These are phyloP conservation scores for Apiospora saccharicola DNA, from an alignment of 2,329 filamentous ascomycete genomes.

Conservation along the genomic window DNA sequence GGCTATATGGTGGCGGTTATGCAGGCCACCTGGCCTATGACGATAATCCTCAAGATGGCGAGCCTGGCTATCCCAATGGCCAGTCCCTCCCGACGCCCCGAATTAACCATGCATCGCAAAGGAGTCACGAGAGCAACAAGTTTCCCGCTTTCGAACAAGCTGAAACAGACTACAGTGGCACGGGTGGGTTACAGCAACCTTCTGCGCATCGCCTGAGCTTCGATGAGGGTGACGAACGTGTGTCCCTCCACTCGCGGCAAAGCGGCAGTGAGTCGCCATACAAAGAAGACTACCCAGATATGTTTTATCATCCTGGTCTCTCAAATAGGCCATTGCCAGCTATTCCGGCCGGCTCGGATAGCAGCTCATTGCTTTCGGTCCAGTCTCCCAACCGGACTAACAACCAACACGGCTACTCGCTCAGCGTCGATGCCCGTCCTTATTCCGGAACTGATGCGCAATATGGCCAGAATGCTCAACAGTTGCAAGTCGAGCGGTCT, in stretches of 20 bases:
- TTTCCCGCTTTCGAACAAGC: slow-evolving; percentile 63
- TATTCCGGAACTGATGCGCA: slow-evolving; percentile 59
- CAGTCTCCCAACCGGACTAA: slow-evolving; percentile 55
- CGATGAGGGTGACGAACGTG: slow-evolving; percentile 87
- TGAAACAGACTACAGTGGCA: slow-evolving; percentile 85
- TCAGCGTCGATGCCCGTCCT: slow-evolving; percentile 54
- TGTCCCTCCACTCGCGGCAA: slow-evolving; percentile 62
- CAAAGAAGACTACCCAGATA: slow-evolving; percentile 81
- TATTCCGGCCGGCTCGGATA: slow-evolving; percentile 69
- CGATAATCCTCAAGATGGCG: slow-evolving; percentile 49
- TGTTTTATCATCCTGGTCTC: slow-evolving; percentile 92
- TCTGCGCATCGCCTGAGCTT: slow-evolving; percentile 80
- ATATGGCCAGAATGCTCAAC: slow-evolving; percentile 52
- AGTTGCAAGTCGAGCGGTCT: slow-evolving; percentile 69
- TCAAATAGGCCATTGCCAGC: slow-evolving; percentile 69
- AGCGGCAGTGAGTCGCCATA: slow-evolving; percentile 71
- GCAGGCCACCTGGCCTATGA: slow-evolving; percentile 60
- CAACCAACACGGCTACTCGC: slow-evolving; percentile 58
- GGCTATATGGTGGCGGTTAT: slow-evolving; percentile 76
- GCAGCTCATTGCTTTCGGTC: slow-evolving; percentile 58
- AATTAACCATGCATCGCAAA: slow-evolving; percentile 44
- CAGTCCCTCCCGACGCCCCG: slow-evolving; percentile 59
- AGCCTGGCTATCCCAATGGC: slow-evolving; percentile 51
- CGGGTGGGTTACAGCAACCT: slow-evolving; percentile 86
- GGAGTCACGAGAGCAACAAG: slow-evolving; percentile 50